Base-by-base conservation (phyloP, 371 early-diverging fungal species). In the Sanchytrium tribonematis region DNA sequence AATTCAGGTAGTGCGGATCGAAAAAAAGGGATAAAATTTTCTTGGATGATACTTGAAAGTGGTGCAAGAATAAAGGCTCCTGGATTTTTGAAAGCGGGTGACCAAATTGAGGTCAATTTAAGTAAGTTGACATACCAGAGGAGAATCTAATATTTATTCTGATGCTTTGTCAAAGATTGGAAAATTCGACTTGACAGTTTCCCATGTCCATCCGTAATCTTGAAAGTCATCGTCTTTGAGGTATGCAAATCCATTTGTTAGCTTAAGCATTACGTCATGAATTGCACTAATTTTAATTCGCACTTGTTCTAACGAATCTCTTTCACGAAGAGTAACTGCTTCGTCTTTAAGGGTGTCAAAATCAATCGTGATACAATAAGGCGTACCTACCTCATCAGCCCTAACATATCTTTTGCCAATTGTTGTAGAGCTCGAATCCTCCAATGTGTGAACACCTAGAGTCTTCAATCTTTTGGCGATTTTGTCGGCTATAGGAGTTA, bases 331-430 rank as follows among this genome's bases (percentile, higher is more conserved):
- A 28, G 99, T 99, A 30, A 97, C 91, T 29, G 90, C 91, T 71
- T 78, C 75, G 76, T 97, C 97, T 71, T 88, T 80, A 29, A 89
- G 84, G n/a, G 97, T 91, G 73, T 93, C 88, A 83, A 91, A 91
- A 80, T 99, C 99, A 66, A 99, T 85, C 2, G 99, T 99, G 75
- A 99, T 83, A 68, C 89, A 98, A 79, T 91, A 98, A 31, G 98
- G 97, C 69, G 92, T 92, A 72, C 99, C 99, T 67, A 99, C 79
- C 79, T 99, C 98, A 80, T 99, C 99, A 77, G 91, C 93, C 73
- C 94, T 88, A 16, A 97, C 83, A 78, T 99, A 99, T 74, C 97
- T 88, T 73, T 89, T 88, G 70, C 99, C 99, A 74, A 99, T 97
- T 27, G 94, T 84, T 1, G 86, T 83, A 68, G 88, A 85, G 65